A percentile compares a stretch with the other conserved stretches of the same genome.
These are phyloP conservation scores for Triglochin maritima DNA, from an alignment of 106 monocot species.

Conservation along the genomic window DNA sequence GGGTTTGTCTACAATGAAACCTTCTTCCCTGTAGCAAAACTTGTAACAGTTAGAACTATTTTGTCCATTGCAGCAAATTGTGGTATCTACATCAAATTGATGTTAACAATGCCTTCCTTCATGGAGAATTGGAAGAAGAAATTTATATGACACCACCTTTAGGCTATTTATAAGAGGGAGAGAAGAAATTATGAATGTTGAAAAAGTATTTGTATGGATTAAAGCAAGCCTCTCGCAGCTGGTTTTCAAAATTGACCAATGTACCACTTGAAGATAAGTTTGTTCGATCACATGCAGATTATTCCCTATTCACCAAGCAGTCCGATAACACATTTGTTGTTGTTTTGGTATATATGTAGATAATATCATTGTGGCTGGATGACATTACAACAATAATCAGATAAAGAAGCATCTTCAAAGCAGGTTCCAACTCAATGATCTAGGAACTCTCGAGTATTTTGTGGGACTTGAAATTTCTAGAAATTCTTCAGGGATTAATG, in stretches of 20 bases:
- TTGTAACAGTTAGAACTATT: not conserved
- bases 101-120: no score
- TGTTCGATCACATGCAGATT: not conserved
- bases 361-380: not conserved
- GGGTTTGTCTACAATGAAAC: not conserved
- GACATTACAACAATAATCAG: not conserved
- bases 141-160: conserved; percentile 3
- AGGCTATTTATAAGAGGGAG: not conserved
- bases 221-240: not conserved
- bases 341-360: conserved; percentile 3
- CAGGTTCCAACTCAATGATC: not conserved
- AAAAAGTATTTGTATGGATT: not conserved
- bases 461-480: not conserved
- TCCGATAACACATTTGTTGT: not conserved
- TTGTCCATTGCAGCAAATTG: not conserved
- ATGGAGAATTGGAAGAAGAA: conserved; percentile 4
- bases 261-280: not conserved
- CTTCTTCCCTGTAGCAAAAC: not conserved
- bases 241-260: not conserved
- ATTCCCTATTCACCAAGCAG: not conserved
- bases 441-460: not conserved
- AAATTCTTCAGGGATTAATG: not conserved
- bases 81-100: not conserved
- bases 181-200: not conserved
- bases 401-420: not conserved